These are phyloP conservation scores for Triadica sebifera DNA, from an alignment of 345 rosid genomes.

Conservation along the genomic window DNA sequence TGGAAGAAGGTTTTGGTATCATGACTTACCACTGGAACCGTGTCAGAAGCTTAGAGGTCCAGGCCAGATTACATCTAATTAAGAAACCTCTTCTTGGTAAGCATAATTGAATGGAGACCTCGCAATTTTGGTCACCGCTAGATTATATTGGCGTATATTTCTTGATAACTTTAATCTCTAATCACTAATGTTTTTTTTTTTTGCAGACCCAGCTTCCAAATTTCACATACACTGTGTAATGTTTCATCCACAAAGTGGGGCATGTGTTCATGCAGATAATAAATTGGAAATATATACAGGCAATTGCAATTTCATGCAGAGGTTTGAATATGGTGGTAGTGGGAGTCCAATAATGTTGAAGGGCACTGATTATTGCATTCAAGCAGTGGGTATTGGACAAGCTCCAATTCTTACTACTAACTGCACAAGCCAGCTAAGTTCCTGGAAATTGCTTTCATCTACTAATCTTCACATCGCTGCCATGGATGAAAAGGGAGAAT, in stretches of 20 bases:
- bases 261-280: background rate
- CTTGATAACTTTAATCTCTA: no score
- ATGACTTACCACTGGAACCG: slow-evolving; percentile 14
- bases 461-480: slow-evolving; percentile 13
- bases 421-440: slow-evolving; percentile 11
- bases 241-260: slow-evolving; percentile 15
- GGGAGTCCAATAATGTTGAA: background rate
- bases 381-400: slow-evolving; percentile 1
- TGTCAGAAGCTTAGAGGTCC: background rate
- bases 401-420: background rate
- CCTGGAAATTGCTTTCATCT: slow-evolving; percentile 7
- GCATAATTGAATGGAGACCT: no score
- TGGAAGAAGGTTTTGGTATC: slow-evolving; percentile 10
- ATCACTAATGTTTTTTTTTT: no score
- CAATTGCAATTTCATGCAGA: background rate
- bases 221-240: background rate
- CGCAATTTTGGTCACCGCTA: no score
- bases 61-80: slow-evolving; percentile 2
- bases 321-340: background rate
- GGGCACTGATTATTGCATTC: slow-evolving; percentile 1
- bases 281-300: background rate
- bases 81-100: slow-evolving; percentile 14
- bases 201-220: slow-evolving; percentile 14
- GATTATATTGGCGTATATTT: no score
- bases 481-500: slow-evolving; percentile 1